Conservation (phyloP, 768 basidiomycete genomes). For the Rhodocollybia butyracea region DNA sequence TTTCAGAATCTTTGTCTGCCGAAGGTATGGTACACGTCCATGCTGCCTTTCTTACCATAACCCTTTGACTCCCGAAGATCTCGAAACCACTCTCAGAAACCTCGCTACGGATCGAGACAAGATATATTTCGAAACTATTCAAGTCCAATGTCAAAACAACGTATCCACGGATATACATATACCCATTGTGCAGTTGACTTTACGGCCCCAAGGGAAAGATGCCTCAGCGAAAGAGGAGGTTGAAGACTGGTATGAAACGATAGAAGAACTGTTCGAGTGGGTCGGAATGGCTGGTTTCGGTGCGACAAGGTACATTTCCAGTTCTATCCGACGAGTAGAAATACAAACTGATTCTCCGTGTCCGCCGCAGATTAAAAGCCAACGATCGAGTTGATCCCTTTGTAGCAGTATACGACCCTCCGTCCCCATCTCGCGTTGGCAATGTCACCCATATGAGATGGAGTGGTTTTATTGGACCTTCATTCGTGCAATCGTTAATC, state of each 20-base stretch:
- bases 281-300: slow-evolving; percentile 66
- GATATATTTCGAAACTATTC: slow-evolving; percentile 11
- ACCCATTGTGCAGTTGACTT: slow-evolving; percentile 32
- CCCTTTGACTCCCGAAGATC: background rate
- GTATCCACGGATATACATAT: slow-evolving; percentile 35
- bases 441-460: slow-evolving; percentile 54
- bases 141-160: slow-evolving; percentile 16
- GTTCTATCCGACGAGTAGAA: background rate
- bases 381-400: slow-evolving; percentile 70
- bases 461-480: slow-evolving; percentile 51
- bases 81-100: slow-evolving; percentile 6
- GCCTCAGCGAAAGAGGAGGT: slow-evolving; percentile 23
- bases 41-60: background rate
- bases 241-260: slow-evolving; percentile 49
- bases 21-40: background rate
- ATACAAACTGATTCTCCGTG: background rate
- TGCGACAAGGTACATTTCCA: slow-evolving; percentile 50
- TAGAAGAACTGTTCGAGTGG: slow-evolving; percentile 64
- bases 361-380: slow-evolving; percentile 43
- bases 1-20: slow-evolving; percentile 8
- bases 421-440: slow-evolving; percentile 40
- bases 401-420: slow-evolving; percentile 61
- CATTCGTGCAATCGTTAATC: slow-evolving; percentile 52
- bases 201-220: slow-evolving; percentile 16
- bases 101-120: slow-evolving; percentile 8